Evolutionary conservation across 2,329 filamentous ascomycete genomes (phyloP).

Genomic region (Ilyonectria robusta): DNA sequence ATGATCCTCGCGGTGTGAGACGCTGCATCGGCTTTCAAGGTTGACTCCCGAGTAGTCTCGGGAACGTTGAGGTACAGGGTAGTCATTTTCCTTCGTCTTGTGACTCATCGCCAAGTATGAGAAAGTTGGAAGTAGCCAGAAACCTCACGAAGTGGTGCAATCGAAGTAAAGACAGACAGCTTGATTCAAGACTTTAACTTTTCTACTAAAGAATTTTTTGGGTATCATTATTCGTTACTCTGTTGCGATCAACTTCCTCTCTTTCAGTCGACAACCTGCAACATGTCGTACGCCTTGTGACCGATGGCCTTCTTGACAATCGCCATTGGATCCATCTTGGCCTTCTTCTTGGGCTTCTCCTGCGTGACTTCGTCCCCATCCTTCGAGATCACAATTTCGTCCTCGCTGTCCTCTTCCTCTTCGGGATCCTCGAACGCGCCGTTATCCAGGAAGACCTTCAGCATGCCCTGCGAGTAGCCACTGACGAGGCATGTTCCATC

Average conservation of each 20-base stretch:
- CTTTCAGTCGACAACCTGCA: slow-evolving; percentile 67
- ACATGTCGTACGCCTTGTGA: slow-evolving; percentile 69
- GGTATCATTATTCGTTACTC: slow-evolving; percentile 42
- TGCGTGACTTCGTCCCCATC: slow-evolving; percentile 26
- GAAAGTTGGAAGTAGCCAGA: background rate
- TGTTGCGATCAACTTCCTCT: background rate
- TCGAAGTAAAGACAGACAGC: background rate
- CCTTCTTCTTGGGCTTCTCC: slow-evolving; percentile 53
- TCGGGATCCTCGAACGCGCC: slow-evolving; percentile 61
- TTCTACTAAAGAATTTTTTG: slow-evolving; percentile 19
- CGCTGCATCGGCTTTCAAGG: background rate
- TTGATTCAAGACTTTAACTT: slow-evolving; percentile 1
- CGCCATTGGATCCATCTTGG: slow-evolving; percentile 59
- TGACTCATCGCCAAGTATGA: background rate
- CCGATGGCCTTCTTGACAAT: slow-evolving; percentile 65
- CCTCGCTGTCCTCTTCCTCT: slow-evolving; percentile 51
- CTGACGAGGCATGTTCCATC: slow-evolving; percentile 65
- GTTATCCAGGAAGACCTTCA: slow-evolving; percentile 70
- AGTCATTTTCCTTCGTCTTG: no score
- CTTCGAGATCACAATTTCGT: slow-evolving; percentile 31
- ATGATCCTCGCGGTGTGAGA: background rate
- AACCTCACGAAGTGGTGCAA: background rate
- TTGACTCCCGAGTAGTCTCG: background rate
- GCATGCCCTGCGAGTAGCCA: slow-evolving; percentile 70
- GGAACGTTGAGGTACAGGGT: background rate